Evolutionary conservation across 768 basidiomycete species (phyloP).

Genomic region (Fomitopsis pulvina): DNA sequence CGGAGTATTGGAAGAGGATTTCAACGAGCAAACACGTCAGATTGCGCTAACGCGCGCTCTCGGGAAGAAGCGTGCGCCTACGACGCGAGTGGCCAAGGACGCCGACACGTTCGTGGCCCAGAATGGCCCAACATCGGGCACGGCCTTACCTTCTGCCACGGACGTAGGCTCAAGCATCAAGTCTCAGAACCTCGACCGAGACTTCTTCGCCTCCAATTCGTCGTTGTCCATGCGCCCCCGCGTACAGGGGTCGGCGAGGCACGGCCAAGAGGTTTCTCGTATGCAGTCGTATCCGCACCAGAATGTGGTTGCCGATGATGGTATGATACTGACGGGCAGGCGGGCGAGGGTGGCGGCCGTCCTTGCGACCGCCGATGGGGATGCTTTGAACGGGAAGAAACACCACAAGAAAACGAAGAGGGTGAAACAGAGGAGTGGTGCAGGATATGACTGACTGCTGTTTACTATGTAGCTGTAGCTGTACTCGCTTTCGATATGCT

Average conservation of each 20-base stretch:
- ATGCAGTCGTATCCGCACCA: slow-evolving; percentile 77
- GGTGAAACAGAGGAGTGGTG: slow-evolving; percentile 87
- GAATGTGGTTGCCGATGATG: slow-evolving; percentile 71
- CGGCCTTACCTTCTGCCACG: slow-evolving; percentile 19
- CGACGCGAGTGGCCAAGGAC: slow-evolving; percentile 76
- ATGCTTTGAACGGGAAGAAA: slow-evolving; percentile 54
- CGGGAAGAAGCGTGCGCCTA: slow-evolving; percentile 86
- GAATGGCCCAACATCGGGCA: slow-evolving; percentile 19
- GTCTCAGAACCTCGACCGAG: slow-evolving; percentile 66
- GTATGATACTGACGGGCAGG: slow-evolving; percentile 46
- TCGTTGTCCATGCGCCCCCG: slow-evolving; percentile 54
- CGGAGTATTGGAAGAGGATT: slow-evolving; percentile 50
- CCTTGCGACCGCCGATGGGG: slow-evolving; percentile 31
- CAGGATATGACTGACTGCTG: slow-evolving; percentile 68
- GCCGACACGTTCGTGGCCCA: slow-evolving; percentile 76
- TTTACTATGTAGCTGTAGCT: not conserved
- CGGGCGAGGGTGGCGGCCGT: slow-evolving; percentile 38
- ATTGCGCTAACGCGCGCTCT: slow-evolving; percentile 49
- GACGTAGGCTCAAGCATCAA: slow-evolving; percentile 33
- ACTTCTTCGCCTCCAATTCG: slow-evolving; percentile 67
- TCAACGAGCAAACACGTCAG: slow-evolving; percentile 69
- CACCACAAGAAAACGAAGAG: slow-evolving; percentile 78
- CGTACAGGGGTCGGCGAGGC: slow-evolving; percentile 50
- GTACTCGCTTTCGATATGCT: too few species aligned
- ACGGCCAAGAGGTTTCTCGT: slow-evolving; percentile 58